Conservation (phyloP, 202 grass and related monocot genomes). For the Musa balbisiana region DNA sequence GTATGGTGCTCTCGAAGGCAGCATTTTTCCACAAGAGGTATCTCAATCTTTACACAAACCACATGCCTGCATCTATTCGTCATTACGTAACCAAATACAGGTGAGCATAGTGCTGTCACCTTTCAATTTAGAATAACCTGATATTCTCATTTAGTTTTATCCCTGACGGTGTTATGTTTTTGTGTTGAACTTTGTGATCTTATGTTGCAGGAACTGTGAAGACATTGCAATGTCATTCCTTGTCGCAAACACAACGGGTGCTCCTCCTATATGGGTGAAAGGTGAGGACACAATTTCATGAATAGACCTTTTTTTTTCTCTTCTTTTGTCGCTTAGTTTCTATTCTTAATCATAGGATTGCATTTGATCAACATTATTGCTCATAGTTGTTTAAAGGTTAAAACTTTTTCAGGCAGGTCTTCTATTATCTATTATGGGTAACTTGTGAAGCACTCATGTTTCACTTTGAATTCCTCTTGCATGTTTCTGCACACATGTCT, state of each 20-base stretch:
- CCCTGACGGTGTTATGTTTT: background rate
- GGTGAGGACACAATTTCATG: slow-evolving; percentile 39
- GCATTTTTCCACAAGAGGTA: slow-evolving; percentile 72
- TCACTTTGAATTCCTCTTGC: too few relatives aligned
- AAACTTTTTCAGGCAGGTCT: too few relatives aligned
- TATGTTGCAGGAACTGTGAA: slow-evolving; percentile 71
- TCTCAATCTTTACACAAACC: slow-evolving; percentile 62
- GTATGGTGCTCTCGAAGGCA: slow-evolving; percentile 88
- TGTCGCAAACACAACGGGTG: slow-evolving; percentile 66
- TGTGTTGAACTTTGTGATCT: background rate
- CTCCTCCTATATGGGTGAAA: slow-evolving; percentile 94
- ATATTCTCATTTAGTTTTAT: too few relatives aligned
- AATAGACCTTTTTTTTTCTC: slow-evolving; percentile 2
- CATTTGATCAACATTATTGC: too few relatives aligned
- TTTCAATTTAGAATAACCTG: too few relatives aligned
- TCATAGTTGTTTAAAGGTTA: too few relatives aligned
- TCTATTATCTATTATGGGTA: too few relatives aligned
- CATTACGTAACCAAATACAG: slow-evolving; percentile 69
- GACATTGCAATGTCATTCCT: slow-evolving; percentile 99
- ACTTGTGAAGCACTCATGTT: too few relatives aligned
- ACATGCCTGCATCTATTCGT: slow-evolving; percentile 50
- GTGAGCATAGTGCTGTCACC: slow-evolving; percentile 12
- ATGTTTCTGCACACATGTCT: too few relatives aligned
- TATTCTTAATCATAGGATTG: background rate
- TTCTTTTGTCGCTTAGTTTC: background rate